These are phyloP conservation scores for Lithohypha guttulata DNA, from an alignment of 2,329 filamentous ascomycete species.

Conservation along the genomic window DNA sequence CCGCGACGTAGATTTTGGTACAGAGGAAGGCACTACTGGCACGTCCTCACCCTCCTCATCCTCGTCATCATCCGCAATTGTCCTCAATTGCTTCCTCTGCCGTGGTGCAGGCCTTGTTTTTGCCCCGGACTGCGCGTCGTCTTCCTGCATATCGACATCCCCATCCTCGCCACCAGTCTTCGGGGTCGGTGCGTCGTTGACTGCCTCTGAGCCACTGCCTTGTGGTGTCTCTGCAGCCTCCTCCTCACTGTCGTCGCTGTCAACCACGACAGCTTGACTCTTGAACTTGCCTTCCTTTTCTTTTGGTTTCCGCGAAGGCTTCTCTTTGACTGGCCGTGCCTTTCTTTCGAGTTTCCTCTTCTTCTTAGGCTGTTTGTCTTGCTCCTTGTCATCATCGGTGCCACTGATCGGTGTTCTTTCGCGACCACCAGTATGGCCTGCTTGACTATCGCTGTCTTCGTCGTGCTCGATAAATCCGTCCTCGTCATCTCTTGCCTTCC, in stretches of 20 bases:
- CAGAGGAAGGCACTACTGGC: not conserved
- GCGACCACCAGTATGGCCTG: constrained; percentile 9
- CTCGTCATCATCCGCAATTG: constrained; percentile 22
- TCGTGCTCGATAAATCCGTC: constrained; percentile 26
- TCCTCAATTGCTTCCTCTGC: constrained; percentile 21
- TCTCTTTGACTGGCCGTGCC: constrained; percentile 11
- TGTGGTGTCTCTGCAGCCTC: constrained; percentile 15
- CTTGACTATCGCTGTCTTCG: constrained; percentile 23
- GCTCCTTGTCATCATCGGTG: constrained; percentile 15
- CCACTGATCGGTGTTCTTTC: constrained; percentile 19
- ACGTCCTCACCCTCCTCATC: constrained; percentile 19
- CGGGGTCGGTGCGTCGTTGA: constrained; percentile 14
- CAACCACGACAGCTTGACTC: constrained; percentile 71
- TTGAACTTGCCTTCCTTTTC: constrained; percentile 59
- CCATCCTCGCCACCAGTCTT: constrained; percentile 14
- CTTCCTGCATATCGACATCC: constrained; percentile 12
- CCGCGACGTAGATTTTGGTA: not conserved
- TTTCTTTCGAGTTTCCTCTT: constrained; percentile 52
- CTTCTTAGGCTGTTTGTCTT: constrained; percentile 31
- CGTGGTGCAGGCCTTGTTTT: constrained; percentile 14
- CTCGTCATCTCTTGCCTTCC: constrained; percentile 31
- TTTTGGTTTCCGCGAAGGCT: constrained; percentile 10
- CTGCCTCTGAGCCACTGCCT: not conserved
- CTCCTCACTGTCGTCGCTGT: constrained; percentile 52
- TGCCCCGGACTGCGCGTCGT: constrained; percentile 15